These are phyloP conservation scores for Cyberlindnera euphorbiae DNA, from an alignment of 805 yeast species.

Conservation along the genomic window DNA sequence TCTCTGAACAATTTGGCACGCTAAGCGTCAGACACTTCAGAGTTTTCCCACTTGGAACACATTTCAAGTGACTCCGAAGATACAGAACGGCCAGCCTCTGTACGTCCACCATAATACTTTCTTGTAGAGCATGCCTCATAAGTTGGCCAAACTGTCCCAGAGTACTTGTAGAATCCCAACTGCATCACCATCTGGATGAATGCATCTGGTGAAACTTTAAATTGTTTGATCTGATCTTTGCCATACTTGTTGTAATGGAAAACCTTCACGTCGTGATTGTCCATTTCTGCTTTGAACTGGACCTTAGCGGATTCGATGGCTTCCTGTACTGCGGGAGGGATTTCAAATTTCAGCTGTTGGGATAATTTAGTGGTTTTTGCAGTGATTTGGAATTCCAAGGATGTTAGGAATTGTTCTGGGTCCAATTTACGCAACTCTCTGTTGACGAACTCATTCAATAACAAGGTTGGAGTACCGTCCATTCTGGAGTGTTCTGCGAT, in stretches of 20 bases:
- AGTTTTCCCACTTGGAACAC: constrained; percentile 69
- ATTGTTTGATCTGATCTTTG: constrained; percentile 75
- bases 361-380: constrained; percentile 7
- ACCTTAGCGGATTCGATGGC: constrained; percentile 52
- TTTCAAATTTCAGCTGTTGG: constrained; percentile 48
- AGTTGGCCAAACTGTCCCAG: constrained; percentile 81
- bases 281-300: constrained; percentile 49
- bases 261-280: constrained; percentile 67
- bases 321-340: constrained; percentile 44
- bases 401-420: constrained; percentile 25
- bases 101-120: constrained; percentile 82
- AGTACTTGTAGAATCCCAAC: constrained; percentile 79
- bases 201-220: constrained; percentile 90
- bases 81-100: constrained; percentile 89
- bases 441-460: constrained; percentile 73
- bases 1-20: constrained; percentile 64
- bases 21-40: constrained; percentile 38
- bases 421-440: constrained; percentile 49
- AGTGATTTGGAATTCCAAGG: constrained; percentile 12
- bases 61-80: constrained; percentile 65
- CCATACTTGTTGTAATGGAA: constrained; percentile 85
- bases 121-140: constrained; percentile 96
- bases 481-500: constrained; percentile 94
- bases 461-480: constrained; percentile 96
- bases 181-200: constrained; percentile 88